Conservation (phyloP, 2,329 filamentous ascomycete species). For the Raffaelea arxii region DNA sequence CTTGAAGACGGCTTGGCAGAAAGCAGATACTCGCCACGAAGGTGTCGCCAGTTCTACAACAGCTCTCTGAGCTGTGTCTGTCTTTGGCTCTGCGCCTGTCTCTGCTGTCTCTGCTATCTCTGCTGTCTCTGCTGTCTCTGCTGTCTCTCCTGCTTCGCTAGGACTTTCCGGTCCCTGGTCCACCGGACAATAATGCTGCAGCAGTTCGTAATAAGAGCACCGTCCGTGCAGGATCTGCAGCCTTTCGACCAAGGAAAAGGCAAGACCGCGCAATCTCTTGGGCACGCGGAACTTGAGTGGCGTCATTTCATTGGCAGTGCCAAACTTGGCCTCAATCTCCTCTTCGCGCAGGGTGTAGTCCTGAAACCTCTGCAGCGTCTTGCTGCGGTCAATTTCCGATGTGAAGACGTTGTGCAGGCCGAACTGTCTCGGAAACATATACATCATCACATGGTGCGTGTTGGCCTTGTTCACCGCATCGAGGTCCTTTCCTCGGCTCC, state of each 20-base stretch:
- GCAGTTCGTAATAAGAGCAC: conserved; percentile 70
- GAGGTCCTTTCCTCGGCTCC: not conserved
- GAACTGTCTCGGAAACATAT: conserved; percentile 90
- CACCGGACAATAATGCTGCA: conserved; percentile 74
- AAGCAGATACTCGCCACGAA: conserved; percentile 63
- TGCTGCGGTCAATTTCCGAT: conserved; percentile 49
- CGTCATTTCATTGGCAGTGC: conserved; percentile 14
- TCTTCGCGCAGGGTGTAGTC: conserved; percentile 81
- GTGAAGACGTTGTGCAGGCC: conserved; percentile 88
- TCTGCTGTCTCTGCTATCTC: not conserved
- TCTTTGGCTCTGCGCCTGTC: not conserved
- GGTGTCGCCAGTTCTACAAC: conserved; percentile 63
- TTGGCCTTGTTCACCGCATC: conserved; percentile 32
- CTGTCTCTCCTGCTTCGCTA: too few relatives aligned
- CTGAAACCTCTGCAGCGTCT: conserved; percentile 65
- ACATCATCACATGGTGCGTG: conserved; percentile 70
- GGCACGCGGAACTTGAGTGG: conserved; percentile 34
- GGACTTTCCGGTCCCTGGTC: conserved; percentile 10
- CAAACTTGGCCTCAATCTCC: conserved; percentile 51
- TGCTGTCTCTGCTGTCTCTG: not conserved
- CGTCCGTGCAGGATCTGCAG: conserved; percentile 61
- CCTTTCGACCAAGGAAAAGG: conserved; percentile 49
- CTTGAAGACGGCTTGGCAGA: conserved; percentile 67
- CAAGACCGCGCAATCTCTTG: conserved; percentile 57
- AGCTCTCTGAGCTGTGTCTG: conserved; percentile 16